These are phyloP conservation scores for Globisporangium middletonii DNA, from an alignment of 352 stramenopile species.

Conservation along the genomic window DNA sequence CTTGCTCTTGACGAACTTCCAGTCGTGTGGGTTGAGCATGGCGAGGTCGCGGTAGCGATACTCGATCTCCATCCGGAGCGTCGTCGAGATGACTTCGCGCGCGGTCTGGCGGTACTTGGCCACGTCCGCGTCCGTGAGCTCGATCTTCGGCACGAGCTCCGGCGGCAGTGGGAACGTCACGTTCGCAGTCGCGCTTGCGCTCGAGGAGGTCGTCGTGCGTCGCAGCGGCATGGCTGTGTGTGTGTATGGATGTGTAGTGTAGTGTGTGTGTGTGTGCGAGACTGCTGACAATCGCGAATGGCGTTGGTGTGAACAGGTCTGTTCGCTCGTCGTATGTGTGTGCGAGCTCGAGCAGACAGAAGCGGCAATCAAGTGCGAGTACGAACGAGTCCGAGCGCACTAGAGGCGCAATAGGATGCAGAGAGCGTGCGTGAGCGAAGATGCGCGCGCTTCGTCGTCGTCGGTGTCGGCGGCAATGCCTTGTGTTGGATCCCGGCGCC, in stretches of 20 bases:
- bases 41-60: constrained; percentile 16
- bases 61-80: constrained; percentile 37
- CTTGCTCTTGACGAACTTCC: constrained; percentile 31
- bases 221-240: not conserved
- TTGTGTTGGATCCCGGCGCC: no score
- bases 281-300: no score
- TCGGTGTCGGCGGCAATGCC: no score
- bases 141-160: constrained; percentile 15
- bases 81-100: constrained; percentile 33
- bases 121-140: constrained; percentile 26
- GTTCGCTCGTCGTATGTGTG: no score
- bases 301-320: no score
- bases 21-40: constrained; percentile 19
- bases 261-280: not conserved
- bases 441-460: no score
- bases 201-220: constrained; percentile 3
- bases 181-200: not conserved
- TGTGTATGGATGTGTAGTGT: not conserved
- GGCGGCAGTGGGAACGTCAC: constrained; percentile 20
- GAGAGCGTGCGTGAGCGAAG: no score
- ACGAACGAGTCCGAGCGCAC: no score
- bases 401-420: no score
- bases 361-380: no score
- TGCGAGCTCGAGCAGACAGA: no score
- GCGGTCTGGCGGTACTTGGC: constrained; percentile 22